Evolutionary conservation across 331 rosid species (phyloP), one percentile per base, ranked within the genome.

Genomic region (Telfairia occidentalis): DNA sequence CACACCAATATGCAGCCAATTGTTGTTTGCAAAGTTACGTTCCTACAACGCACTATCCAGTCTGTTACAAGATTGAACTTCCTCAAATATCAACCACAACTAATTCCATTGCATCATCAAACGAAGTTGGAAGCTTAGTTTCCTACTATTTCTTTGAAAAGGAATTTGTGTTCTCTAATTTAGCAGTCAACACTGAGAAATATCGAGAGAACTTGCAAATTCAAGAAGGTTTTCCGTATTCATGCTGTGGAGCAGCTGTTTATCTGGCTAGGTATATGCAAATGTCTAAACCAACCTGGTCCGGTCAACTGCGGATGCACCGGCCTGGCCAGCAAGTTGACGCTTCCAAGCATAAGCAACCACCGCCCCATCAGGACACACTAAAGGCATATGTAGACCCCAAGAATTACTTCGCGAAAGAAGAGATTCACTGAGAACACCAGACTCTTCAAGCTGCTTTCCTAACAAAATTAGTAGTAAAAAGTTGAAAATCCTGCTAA

Each of bases 311-410:
- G 97, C 97, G 1, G 97, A 94, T 0, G 96, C 98, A 26, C 96
- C 96, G 1, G 96, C 97, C 81, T 94, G 98, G 32, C 96, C 97
- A 3, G 97, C 97, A n/a, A 94, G 88, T 71, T 89, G 92, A 18
- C 96, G 89, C 72, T 91, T 94, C 96, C 98, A 94, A 58, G 98
- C 98, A 74, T 91, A 94, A 0, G 97, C 97, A 71, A 94, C 98
- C 9, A 94, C 95, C 2, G 96, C 96, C 0, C 92, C 98, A 10
- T 94, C 97, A 1, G 97, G 97, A 78, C 98, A 94, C 79, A 91
- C 95, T 84, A 94, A 75, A 0, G 97, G 97, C 98, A 94, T 94
- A 82, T 91, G 92, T 69, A 91, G 46, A 1, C 97, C 97, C 98
- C 98, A 94, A 43, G 92, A 89, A 72, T 94, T 90, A 67, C 95